phyloP scores from a whole-genome alignment of 2,329 filamentous ascomycete genomes.

The Ustulina deusta region DNA sequence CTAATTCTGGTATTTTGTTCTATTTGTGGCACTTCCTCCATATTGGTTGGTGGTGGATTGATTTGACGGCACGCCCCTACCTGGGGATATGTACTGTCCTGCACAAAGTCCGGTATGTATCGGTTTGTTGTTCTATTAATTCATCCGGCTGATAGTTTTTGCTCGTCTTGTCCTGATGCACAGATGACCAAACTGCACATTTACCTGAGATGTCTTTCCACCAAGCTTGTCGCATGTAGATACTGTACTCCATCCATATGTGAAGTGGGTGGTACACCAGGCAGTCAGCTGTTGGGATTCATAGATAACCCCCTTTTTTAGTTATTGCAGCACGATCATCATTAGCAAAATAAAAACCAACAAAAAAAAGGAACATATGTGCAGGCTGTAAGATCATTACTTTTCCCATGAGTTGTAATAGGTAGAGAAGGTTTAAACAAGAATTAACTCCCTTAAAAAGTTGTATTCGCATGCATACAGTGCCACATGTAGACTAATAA shows the following conservation, averaged over 20 bases:
- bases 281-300: not conserved
- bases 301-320: not conserved
- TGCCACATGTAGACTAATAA: not conserved
- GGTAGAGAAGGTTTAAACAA: not conserved
- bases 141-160: slow-evolving; percentile 13
- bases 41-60: too few relatives aligned
- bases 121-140: slow-evolving; percentile 2
- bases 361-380: not conserved
- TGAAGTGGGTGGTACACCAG: not conserved
- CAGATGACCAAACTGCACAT: slow-evolving; percentile 22
- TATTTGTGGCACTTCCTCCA: not conserved
- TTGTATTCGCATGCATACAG: not conserved
- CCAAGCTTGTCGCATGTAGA: too few relatives aligned
- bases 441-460: not conserved
- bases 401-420: too few relatives aligned
- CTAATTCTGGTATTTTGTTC: not conserved
- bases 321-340: slow-evolving; percentile 3
- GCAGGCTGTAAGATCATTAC: not conserved
- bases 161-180: slow-evolving; percentile 11
- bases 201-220: slow-evolving; percentile 5
- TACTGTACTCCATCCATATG: too few relatives aligned
- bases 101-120: not conserved
- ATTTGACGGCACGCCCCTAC: too few relatives aligned
- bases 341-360: not conserved
- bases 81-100: not conserved